Evolutionary conservation across 345 rosid genomes (phyloP), one percentile per base, ranked within the genome.

Genomic region (Erucastrum elatum): DNA sequence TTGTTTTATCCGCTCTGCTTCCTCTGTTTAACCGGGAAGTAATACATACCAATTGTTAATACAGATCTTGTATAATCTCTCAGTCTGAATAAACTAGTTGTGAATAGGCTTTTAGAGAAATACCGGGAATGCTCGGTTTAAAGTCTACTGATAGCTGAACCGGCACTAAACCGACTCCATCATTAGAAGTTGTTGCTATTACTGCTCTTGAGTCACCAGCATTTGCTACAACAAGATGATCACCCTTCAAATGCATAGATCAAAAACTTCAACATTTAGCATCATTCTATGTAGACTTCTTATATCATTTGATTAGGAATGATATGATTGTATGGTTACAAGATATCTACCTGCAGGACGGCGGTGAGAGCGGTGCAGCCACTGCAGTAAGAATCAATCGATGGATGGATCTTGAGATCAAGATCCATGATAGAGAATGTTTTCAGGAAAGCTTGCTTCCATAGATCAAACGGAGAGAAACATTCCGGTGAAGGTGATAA

Each of bases 181-280:
- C 77, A 64, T 79, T 81, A n/a, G 84, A 77, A 76, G 83, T 84
- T 13, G 91, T 87, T 29, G 92, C 96, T 68, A 92, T 64, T 1
- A 94, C 90, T 16, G 97, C 98, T 69, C 97, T 82, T 44, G 91
- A 92, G 82, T 94, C 98, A 8, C 97, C 97, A 3, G 88, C 87
- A 33, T 92, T 92, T 73, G 96, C 94, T 67, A 90, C 64, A 2
- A 87, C 78, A 34, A 92, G 89, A 77, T 88, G 89, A 46, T 89
- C 75, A 69, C 79, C 79, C 82, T 79, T 25, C 2, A 55, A 31
- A 39, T 4, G 27, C 0, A 30, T 15, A 59, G n/a, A n/a, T n/a
- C 37, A 25, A 13, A 0, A 7, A 69, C 17, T 27, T 64, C 0
- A 64, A 25, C 49, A 26, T 12, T 77, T 62, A 62, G 37, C 55